Evolutionary conservation across 2,329 filamentous ascomycete genomes (phyloP), one percentile per base, ranked within the genome.

Genomic region (Thelonectria rubi): DNA sequence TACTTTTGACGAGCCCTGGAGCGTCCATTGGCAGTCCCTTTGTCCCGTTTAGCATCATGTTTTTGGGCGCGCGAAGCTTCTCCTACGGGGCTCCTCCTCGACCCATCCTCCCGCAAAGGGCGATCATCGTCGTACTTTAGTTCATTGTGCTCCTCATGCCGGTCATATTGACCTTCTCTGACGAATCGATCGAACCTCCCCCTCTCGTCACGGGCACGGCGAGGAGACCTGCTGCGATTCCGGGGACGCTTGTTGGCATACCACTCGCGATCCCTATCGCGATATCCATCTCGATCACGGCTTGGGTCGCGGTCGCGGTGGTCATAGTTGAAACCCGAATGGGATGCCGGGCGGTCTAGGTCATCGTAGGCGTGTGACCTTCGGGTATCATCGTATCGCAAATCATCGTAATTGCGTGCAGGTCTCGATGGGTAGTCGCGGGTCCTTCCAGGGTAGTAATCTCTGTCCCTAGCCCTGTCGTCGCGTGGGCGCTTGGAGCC

Each of bases 401-500:
- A 77, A 56, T 88, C 83, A 73, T 91, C 88, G 79, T 90, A 88
- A 69, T 86, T 85, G 34, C 86, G 87, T 74, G 86, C 86, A 65
- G 83, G 83, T 72, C 88, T 82, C 42, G 84, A 77, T 69, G 91
- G 88, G 77, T 72, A 67, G 46, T 77, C 75, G 62, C 75, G 74
- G 52, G 68, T 61, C 43, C 73, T 85, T 30, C 86, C 80, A 70
- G 90, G 86, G 56, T 82, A 75, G 62, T 81, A 77, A 26, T 65
- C 84, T 65, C 86, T 37, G 26, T 68, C 65, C 57, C 60, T 66
- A 68, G 88, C 84, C 65, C 86, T 84, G 61, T 90, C 87, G 70
- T 90, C 87, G 71, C 84, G 85, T 52, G 82, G 76, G 67, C 91
- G 86, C 78, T 94, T 94, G 71, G 85, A 85, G 61, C 86, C 88